These are phyloP conservation scores for Cladosporium sp. DNA, from an alignment of 2,329 filamentous ascomycete genomes.

Conservation along the genomic window DNA sequence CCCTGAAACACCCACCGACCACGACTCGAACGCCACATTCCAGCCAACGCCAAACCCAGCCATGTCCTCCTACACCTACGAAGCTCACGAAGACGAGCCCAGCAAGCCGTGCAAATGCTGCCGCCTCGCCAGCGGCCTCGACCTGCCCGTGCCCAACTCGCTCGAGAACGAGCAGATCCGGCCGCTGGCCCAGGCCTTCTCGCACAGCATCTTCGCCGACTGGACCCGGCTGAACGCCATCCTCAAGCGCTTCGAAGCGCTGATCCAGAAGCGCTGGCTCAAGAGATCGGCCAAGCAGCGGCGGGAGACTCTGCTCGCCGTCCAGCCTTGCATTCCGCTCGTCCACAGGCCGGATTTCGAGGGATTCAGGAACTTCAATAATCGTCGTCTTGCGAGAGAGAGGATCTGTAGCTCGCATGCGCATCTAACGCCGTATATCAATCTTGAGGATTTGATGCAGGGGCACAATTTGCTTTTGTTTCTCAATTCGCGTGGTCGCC, in stretches of 20 bases:
- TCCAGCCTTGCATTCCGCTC: conserved; percentile 46
- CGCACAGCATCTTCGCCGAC: conserved; percentile 30
- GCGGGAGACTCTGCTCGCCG: conserved; percentile 40
- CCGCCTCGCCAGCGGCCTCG: conserved; percentile 17
- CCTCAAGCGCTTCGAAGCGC: conserved; percentile 45
- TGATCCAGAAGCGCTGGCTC: conserved; percentile 48
- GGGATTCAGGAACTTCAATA: conserved; percentile 22
- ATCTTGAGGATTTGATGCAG: conserved; percentile 49
- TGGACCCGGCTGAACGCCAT: conserved; percentile 37
- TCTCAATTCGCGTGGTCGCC: conserved; percentile 46
- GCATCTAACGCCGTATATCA: conserved; percentile 51
- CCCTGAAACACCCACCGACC: neutral
- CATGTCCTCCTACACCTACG: conserved; percentile 22
- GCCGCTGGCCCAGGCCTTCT: conserved; percentile 17
- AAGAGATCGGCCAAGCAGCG: conserved; percentile 48
- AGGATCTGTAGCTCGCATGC: conserved; percentile 23
- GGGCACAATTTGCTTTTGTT: conserved; percentile 42
- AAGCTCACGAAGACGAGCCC: conserved; percentile 17
- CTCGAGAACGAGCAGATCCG: conserved; percentile 19
- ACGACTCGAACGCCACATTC: neutral
- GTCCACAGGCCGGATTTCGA: conserved; percentile 49
- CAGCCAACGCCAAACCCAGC: neutral
- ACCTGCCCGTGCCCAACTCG: conserved; percentile 18
- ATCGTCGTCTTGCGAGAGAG: conserved; percentile 12
- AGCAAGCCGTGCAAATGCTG: conserved; percentile 19